A percentile compares a stretch with the other conserved stretches of the same genome.
Conservation (phyloP, 108 stramenopile species). For the Licmophora abbreviata region DNA sequence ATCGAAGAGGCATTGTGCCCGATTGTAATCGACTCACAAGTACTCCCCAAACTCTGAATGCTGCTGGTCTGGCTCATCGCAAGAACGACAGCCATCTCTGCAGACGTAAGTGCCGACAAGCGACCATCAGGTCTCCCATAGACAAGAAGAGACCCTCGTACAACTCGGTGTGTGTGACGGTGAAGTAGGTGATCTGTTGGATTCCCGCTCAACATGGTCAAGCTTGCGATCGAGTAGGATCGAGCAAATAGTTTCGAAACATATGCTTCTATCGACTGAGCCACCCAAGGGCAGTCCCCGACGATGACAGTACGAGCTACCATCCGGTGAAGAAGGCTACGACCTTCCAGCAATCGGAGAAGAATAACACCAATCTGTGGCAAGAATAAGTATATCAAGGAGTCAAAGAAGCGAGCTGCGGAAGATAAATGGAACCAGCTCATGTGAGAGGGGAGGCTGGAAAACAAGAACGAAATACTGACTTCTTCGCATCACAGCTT, state of each 20-base stretch:
- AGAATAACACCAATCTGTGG: conserved; percentile 62
- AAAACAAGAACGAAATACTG: not conserved
- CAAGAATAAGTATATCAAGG: conserved; percentile 64
- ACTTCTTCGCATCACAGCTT: not conserved
- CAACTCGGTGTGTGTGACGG: conserved; percentile 59
- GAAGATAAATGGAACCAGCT: conserved; percentile 1
- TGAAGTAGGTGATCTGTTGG: conserved; percentile 79
- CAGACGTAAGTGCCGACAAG: conserved; percentile 59
- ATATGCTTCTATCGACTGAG: conserved; percentile 71
- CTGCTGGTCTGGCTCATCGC: conserved; percentile 72
- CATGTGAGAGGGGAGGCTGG: not conserved
- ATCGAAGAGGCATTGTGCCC: conserved; percentile 77
- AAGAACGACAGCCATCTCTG: conserved; percentile 59
- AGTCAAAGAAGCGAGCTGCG: conserved; percentile 44
- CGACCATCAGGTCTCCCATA: conserved; percentile 84
- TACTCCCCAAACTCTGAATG: conserved; percentile 59
- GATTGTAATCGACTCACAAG: conserved; percentile 70
- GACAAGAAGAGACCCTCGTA: conserved; percentile 58
- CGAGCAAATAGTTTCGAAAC: conserved; percentile 69
- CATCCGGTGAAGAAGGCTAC: conserved; percentile 59
- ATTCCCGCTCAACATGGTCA: conserved; percentile 64
- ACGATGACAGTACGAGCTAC: conserved; percentile 77
- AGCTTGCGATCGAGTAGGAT: conserved; percentile 63
- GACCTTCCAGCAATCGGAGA: conserved; percentile 48
- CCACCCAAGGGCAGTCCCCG: conserved; percentile 59